phyloP scores from a whole-genome alignment of 2,329 filamentous ascomycete genomes.

The Ustulina deusta region DNA sequence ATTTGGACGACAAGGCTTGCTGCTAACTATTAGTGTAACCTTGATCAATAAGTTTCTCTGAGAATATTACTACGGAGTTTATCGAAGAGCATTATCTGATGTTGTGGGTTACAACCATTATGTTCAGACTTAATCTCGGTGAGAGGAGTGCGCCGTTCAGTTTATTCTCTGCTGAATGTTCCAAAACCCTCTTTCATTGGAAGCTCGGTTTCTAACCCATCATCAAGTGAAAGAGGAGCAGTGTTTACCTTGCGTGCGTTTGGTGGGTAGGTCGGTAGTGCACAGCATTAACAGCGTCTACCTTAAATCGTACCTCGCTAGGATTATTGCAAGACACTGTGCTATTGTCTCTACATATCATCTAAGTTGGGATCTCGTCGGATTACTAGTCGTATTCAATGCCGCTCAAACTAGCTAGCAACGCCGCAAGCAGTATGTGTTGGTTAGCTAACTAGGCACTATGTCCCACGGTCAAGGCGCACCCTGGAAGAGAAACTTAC shows the following conservation, averaged over 20 bases:
- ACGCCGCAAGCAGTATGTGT: neutral
- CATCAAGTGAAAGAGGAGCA: neutral
- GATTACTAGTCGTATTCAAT: neutral
- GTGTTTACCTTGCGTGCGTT: neutral
- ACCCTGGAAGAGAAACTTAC: slow-evolving; percentile 12
- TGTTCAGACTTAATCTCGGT: neutral
- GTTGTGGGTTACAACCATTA: neutral
- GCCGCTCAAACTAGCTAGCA: slow-evolving; percentile 14
- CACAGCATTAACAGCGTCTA: neutral
- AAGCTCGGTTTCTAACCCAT: neutral
- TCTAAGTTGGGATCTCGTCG: neutral
- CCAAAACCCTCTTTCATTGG: neutral
- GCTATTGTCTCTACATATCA: neutral
- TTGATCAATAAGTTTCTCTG: neutral
- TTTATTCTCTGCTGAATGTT: neutral
- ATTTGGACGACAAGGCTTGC: slow-evolving; percentile 7
- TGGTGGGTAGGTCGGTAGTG: neutral
- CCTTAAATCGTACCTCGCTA: neutral
- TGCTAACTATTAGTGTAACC: slow-evolving; percentile 4
- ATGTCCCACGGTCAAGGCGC: too few species aligned
- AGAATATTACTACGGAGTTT: neutral
- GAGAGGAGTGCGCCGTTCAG: neutral
- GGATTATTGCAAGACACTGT: too few species aligned
- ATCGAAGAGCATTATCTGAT: neutral
- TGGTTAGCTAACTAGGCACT: neutral